Base-by-base conservation (phyloP, 2,329 filamentous ascomycete species). In the Apiospora marii region DNA sequence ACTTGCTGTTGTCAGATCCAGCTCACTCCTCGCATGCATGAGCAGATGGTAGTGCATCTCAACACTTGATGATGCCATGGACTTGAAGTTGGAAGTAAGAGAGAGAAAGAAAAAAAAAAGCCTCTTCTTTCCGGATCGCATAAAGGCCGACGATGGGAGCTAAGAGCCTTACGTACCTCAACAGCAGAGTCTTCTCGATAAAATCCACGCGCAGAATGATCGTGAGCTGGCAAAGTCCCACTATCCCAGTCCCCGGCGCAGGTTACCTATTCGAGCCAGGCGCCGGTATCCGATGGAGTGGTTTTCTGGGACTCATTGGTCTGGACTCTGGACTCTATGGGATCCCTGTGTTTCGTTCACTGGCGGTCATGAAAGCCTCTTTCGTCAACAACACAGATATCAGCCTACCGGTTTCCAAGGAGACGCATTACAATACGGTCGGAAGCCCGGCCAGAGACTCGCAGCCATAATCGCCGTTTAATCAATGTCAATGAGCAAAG, bases 121-220 rank as follows among this genome's bases (percentile, higher is more conserved):
- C 8, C 58, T 64, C 58, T 64, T n/a, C 34, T 41, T 19, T 64
- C 58, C 34, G 58, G 58, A 64, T 64, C 34, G 58, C 34, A 64
- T 64, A n/a, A 64, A 64, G 16, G 34, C 58, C 58, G 58, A 64
- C 34, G 58, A 41, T 30, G 27, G 49, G 34, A 22, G 6, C 22
- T 22, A 22, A 64, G 34, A 64, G 58, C 58, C 58, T 64, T 64
- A 41, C 58, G 58, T 41, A 64, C 34, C 58, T 41, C 58, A 41
- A 30, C 58, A 64, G 58, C 58, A 64, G 58, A 41, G 30, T 64
- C 58, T 64, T 64, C 58, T 64, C 58, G 12, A 12, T 64, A 64
- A 22, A 41, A 64, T 30, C 58, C 58, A 64, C 58, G 58, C 58
- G 41, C 58, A 64, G 19, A 61, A 14, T 22, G 30, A 64, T 8